phyloP scores from a whole-genome alignment of 208 protist species.

The Angomonas desouzai region DNA sequence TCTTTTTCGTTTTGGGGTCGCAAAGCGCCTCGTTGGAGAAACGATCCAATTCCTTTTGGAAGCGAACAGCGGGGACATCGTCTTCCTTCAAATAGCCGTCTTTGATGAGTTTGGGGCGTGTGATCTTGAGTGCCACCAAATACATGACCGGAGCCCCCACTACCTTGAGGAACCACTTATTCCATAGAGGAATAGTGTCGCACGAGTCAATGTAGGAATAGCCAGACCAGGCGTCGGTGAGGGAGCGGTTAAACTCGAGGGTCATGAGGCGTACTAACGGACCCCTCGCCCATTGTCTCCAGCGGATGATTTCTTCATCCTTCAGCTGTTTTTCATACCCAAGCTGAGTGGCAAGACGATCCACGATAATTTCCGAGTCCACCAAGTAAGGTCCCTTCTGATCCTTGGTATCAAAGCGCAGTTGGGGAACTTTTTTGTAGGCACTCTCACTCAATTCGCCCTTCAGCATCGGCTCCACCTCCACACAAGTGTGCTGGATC shows the following conservation, averaged over 20 bases:
- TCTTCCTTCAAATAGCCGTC: constrained; percentile 51
- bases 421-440: constrained; percentile 92
- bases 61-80: constrained; percentile 45
- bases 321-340: constrained; percentile 53
- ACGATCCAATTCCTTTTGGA: constrained; percentile 68
- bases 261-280: constrained; percentile 80
- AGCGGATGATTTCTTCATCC: constrained; percentile 63
- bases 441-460: constrained; percentile 44
- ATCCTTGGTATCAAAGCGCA: constrained; percentile 60
- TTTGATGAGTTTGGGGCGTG: constrained; percentile 66
- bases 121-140: constrained; percentile 69
- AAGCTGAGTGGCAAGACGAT: constrained; percentile 54
- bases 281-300: constrained; percentile 80
- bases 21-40: constrained; percentile 62
- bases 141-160: constrained; percentile 90
- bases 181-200: constrained; percentile 79
- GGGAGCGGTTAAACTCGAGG: constrained; percentile 77
- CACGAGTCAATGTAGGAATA: constrained; percentile 89
- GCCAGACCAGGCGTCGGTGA: constrained; percentile 67
- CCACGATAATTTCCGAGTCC: constrained; percentile 82
- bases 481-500: constrained; percentile 70
- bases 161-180: constrained; percentile 89
- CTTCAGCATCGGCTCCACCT: constrained; percentile 92
- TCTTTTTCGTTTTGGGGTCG: constrained; percentile 52
- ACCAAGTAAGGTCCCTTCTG: constrained; percentile 58